These are phyloP conservation scores for Pelargonium myrrhifolium DNA, from an alignment of 441 rosid species.

Conservation along the genomic window DNA sequence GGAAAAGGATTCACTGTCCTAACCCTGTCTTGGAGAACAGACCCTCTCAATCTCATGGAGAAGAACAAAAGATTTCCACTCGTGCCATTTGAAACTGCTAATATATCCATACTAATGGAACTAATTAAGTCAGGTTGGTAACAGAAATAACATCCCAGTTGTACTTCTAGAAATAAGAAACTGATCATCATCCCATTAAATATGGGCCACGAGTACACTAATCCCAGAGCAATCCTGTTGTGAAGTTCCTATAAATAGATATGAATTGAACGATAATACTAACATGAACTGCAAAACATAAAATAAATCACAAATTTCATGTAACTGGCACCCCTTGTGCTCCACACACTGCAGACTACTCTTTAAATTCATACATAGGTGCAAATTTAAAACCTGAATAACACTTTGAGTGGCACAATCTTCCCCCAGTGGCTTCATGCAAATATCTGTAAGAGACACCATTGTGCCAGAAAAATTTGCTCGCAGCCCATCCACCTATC, in stretches of 20 bases:
- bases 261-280: neutral
- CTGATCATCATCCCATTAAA: neutral
- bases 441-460: conserved; percentile 83
- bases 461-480: conserved; percentile 78
- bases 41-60: neutral
- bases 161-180: neutral
- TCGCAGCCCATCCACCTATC: conserved; percentile 76
- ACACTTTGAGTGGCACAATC: conserved; percentile 96
- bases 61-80: neutral
- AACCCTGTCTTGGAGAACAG: neutral
- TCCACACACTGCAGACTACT: neutral
- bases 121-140: neutral
- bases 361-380: neutral
- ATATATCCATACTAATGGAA: neutral
- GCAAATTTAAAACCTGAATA: conserved; percentile 52
- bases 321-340: too few relatives aligned
- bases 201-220: neutral
- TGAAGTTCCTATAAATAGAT: neutral
- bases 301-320: neutral
- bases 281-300: neutral
- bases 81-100: neutral
- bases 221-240: neutral
- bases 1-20: neutral
- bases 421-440: conserved; percentile 86
- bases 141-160: neutral